Evolutionary conservation across 2,329 filamentous ascomycete genomes (phyloP).

Genomic region (Pestalotiopsis sp.): DNA sequence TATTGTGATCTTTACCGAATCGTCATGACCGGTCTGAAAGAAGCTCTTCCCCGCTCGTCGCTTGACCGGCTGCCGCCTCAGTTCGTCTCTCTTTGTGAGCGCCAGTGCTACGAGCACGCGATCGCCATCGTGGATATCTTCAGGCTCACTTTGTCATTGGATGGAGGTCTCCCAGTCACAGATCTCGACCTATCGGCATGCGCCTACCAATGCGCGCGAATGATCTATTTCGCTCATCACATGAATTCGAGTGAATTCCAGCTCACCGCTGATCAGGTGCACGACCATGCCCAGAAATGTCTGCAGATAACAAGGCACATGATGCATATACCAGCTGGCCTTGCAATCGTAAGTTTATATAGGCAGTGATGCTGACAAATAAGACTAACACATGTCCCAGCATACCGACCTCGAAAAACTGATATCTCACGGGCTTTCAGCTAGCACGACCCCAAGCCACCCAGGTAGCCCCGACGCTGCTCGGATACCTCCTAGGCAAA

Average conservation of each 20-base stretch:
- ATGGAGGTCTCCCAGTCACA: slow-evolving; percentile 52
- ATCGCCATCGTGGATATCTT: slow-evolving; percentile 60
- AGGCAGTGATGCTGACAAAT: neutral
- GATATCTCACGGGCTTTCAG: slow-evolving; percentile 46
- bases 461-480: slow-evolving; percentile 31
- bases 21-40: slow-evolving; percentile 53
- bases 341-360: slow-evolving; percentile 44
- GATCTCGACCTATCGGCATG: slow-evolving; percentile 60
- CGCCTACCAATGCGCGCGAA: slow-evolving; percentile 57
- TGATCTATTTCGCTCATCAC: slow-evolving; percentile 55
- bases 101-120: slow-evolving; percentile 57
- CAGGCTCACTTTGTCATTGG: slow-evolving; percentile 51
- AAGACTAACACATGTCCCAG: slow-evolving; percentile 28
- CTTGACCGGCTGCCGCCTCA: slow-evolving; percentile 49
- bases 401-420: slow-evolving; percentile 54
- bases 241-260: slow-evolving; percentile 45
- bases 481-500: slow-evolving; percentile 25
- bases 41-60: slow-evolving; percentile 48
- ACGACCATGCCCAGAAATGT: slow-evolving; percentile 54
- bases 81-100: slow-evolving; percentile 53
- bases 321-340: slow-evolving; percentile 53
- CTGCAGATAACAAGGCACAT: slow-evolving; percentile 54
- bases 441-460: slow-evolving; percentile 32
- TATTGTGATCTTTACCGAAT: slow-evolving; percentile 61
- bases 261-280: slow-evolving; percentile 47